phyloP scores from a whole-genome alignment of 345 rosid genomes.

The Kandelia obovata region DNA sequence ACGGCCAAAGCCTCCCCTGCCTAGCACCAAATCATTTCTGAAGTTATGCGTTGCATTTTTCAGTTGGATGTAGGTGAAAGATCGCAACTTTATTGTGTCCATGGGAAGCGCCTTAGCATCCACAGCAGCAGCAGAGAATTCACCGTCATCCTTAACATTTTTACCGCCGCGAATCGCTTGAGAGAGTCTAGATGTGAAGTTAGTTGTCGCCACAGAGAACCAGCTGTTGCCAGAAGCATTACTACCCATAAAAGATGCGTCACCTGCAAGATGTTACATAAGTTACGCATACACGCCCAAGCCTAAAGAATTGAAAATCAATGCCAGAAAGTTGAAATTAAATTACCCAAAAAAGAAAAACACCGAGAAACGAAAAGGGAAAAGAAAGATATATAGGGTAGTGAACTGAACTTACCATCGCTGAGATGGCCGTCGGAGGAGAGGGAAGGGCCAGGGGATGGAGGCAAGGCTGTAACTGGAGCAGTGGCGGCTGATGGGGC shows the following conservation, averaged over 20 bases:
- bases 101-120: neutral
- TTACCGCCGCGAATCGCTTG: neutral
- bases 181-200: neutral
- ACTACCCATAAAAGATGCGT: neutral
- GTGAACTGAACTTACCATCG: neutral
- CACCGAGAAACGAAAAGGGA: neutral
- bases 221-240: neutral
- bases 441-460: neutral
- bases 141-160: neutral
- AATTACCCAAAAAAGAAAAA: no score
- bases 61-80: neutral
- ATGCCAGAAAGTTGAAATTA: no score
- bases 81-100: neutral
- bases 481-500: neutral
- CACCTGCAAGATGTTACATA: neutral
- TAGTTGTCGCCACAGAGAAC: neutral
- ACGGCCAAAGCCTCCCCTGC: slow-evolving; percentile 1
- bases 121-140: neutral
- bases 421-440: neutral
- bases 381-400: no score
- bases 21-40: neutral
- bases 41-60: neutral
- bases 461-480: neutral
- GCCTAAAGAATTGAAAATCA: neutral
- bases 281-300: neutral